These are phyloP conservation scores for Quercus bicolor DNA, from an alignment of 306 rosid genomes.

Conservation along the genomic window DNA sequence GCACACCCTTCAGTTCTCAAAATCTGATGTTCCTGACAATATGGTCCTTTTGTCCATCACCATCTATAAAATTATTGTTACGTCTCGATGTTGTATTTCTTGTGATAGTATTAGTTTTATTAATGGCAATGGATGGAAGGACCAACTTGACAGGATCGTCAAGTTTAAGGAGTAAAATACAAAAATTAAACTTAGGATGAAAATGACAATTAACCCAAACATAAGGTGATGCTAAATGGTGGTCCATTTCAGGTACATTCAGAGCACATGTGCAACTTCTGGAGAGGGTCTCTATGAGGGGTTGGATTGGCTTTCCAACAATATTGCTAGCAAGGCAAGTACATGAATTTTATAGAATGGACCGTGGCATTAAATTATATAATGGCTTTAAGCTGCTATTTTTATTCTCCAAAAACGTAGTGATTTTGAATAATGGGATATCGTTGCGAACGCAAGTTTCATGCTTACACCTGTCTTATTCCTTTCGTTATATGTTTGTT, in stretches of 20 bases:
- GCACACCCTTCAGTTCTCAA: too few relatives aligned
- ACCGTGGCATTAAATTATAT: neutral
- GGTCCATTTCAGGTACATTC: conserved; percentile 79
- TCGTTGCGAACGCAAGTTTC: neutral
- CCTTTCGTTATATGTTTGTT: neutral
- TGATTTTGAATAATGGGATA: neutral
- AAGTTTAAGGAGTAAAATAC: too few relatives aligned
- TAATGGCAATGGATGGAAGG: too few relatives aligned
- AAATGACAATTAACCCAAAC: too few relatives aligned
- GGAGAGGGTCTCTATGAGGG: conserved; percentile 99
- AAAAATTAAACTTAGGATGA: too few relatives aligned
- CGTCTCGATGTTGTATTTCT: too few relatives aligned
- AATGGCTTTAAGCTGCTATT: neutral
- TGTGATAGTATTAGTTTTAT: too few relatives aligned
- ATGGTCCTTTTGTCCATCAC: too few relatives aligned
- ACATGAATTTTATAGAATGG: neutral
- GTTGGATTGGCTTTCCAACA: conserved; percentile 90
- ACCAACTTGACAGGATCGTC: too few relatives aligned
- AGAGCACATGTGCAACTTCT: conserved; percentile 99
- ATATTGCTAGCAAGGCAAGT: conserved; percentile 88
- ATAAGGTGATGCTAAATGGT: conserved; percentile 19
- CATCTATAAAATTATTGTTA: too few relatives aligned
- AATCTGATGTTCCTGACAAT: too few relatives aligned
- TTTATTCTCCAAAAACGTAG: neutral
- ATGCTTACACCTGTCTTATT: neutral